A percentile compares a stretch with the other conserved stretches of the same genome.
These are phyloP conservation scores for Yamadazyma aaseri DNA, from an alignment of 1,139 yeast genomes.

Conservation along the genomic window DNA sequence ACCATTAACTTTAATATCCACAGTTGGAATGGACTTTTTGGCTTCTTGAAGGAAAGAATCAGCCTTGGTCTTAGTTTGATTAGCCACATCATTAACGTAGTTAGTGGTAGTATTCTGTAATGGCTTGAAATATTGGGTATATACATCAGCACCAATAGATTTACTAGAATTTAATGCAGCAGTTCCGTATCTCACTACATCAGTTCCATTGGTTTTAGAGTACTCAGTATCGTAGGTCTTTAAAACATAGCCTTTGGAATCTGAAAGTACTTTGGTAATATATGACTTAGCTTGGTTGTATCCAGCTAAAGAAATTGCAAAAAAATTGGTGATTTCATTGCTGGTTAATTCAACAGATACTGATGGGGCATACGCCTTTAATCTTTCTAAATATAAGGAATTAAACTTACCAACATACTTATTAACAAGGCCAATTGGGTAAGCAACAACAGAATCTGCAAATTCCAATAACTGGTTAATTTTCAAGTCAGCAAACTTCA, in stretches of 20 bases:
- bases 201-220: conserved; percentile 15
- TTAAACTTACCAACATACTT: conserved; percentile 19
- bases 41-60: conserved; percentile 35
- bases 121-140: conserved; percentile 40
- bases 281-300: conserved; percentile 25
- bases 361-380: conserved; percentile 35
- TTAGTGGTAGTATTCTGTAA: conserved; percentile 42
- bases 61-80: conserved; percentile 36
- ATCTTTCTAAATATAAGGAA: conserved; percentile 27
- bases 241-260: conserved; percentile 32
- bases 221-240: conserved; percentile 38
- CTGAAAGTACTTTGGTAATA: conserved; percentile 29
- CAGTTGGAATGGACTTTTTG: conserved; percentile 19
- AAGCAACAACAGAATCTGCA: conserved; percentile 3
- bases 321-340: conserved; percentile 28
- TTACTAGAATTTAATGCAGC: conserved; percentile 39
- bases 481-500: conserved; percentile 27
- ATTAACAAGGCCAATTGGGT: conserved; percentile 4
- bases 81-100: conserved; percentile 36
- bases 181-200: conserved; percentile 26
- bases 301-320: conserved; percentile 31
- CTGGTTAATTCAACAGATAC: conserved; percentile 21
- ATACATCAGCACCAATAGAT: conserved; percentile 33
- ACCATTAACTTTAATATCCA: conserved; percentile 11
- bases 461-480: conserved; percentile 19